phyloP scores from a whole-genome alignment of 2,329 filamentous ascomycete species.

The Botrytis galanthina region DNA sequence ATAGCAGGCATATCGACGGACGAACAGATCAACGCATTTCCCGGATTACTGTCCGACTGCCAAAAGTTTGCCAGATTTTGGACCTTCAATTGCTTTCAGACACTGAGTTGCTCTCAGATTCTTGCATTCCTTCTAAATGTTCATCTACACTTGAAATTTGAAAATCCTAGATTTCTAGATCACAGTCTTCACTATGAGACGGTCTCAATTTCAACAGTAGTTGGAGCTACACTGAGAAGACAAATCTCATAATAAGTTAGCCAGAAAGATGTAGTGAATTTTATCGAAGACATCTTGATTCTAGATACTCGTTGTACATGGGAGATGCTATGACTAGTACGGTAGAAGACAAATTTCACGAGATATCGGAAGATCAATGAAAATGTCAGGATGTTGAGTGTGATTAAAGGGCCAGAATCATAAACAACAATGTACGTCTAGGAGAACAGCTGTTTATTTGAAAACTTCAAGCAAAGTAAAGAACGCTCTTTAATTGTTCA shows the following conservation, averaged over 20 bases:
- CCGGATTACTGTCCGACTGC: neutral
- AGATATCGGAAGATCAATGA: neutral
- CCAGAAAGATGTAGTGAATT: neutral
- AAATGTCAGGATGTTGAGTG: rapidly evolving
- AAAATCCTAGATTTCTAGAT: neutral
- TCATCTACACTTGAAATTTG: rapidly evolving
- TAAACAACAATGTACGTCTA: neutral
- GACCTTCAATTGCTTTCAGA: neutral
- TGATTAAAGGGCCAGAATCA: neutral
- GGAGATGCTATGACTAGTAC: neutral
- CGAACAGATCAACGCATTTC: neutral
- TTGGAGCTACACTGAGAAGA: rapidly evolving
- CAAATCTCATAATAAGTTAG: rapidly evolving
- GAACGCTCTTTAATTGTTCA: neutral
- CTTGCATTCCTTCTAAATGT: neutral
- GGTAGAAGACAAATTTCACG: neutral
- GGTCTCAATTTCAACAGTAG: neutral
- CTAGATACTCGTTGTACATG: neutral
- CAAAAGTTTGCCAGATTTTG: neutral
- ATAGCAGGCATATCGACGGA: neutral
- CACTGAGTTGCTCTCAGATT: neutral
- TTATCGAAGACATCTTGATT: neutral
- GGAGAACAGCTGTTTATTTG: no score
- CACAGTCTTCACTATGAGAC: neutral
- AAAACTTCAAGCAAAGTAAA: neutral